Percentiles rank a stretch among this genome's conserved stretches.
Evolutionary conservation across 148 eudicot species (phyloP).

Genomic region (Selenicereus undatus): DNA sequence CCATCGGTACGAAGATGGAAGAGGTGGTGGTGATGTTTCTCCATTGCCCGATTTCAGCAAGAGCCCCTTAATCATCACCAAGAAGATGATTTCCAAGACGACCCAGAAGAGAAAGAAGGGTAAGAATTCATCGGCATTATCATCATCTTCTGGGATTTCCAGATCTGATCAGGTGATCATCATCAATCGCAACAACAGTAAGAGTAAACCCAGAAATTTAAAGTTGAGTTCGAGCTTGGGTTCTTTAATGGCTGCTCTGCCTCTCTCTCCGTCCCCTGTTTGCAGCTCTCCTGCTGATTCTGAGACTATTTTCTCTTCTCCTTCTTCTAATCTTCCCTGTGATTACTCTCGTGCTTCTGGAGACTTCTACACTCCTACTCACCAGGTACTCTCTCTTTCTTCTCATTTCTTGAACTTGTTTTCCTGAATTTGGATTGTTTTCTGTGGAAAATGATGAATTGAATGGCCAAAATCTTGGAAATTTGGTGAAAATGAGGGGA

Average conservation of each 20-base stretch:
- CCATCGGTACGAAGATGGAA: neutral
- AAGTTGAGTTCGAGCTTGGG: slow-evolving; percentile 15
- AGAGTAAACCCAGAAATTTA: neutral
- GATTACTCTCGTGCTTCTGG: slow-evolving; percentile 21
- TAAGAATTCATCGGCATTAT: neutral
- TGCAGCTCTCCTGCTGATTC: slow-evolving; percentile 7
- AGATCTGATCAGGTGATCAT: neutral
- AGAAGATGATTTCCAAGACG: slow-evolving; percentile 1
- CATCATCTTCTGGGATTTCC: neutral
- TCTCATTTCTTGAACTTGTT: neutral
- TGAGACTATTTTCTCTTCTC: neutral
- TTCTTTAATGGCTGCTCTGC: slow-evolving; percentile 18
- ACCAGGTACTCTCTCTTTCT: slow-evolving; percentile 17
- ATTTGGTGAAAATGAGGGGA: too few species aligned
- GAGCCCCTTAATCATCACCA: slow-evolving; percentile 11
- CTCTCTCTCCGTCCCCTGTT: slow-evolving; percentile 16
- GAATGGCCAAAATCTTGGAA: neutral
- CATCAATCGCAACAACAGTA: neutral
- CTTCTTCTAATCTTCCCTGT: slow-evolving; percentile 4
- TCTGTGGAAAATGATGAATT: neutral
- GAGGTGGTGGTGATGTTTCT: neutral
- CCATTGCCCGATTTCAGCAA: slow-evolving; percentile 5
- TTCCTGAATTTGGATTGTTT: too few species aligned
- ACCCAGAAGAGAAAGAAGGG: neutral
- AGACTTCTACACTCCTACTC: slow-evolving; percentile 30